Evolutionary conservation across 2,329 filamentous ascomycete species (phyloP).

Genomic region (Ceratocystis ficicola): DNA sequence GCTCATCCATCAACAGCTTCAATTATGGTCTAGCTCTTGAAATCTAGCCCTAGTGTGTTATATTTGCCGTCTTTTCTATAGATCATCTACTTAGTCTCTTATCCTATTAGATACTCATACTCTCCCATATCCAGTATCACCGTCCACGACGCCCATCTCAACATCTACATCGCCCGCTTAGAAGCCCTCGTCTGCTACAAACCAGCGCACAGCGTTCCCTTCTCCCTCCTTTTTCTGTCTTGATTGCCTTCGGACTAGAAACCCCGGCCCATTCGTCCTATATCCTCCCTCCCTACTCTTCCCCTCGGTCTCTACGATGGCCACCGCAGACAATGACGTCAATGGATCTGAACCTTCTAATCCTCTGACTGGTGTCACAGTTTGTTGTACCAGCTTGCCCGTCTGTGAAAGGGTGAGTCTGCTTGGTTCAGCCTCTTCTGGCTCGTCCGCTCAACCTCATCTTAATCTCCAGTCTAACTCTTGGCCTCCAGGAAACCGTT

Average conservation of each 20-base stretch:
- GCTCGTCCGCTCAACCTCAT: constrained; percentile 5
- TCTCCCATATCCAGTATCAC: neutral
- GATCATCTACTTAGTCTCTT: neutral
- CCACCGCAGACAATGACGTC: constrained; percentile 11
- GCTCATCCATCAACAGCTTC: neutral
- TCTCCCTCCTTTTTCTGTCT: neutral
- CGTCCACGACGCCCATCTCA: neutral
- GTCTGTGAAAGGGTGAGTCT: constrained; percentile 57
- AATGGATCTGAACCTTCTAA: constrained; percentile 29
- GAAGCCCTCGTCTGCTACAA: neutral
- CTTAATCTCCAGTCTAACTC: constrained; percentile 21
- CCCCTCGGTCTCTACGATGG: neutral
- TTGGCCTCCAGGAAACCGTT: constrained; percentile 38
- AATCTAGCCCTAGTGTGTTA: neutral
- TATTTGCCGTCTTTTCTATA: neutral
- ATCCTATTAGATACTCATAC: too few species aligned
- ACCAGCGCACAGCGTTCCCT: neutral
- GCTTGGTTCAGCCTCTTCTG: neutral
- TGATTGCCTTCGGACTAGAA: neutral
- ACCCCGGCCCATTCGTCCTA: neutral
- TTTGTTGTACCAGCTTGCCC: constrained; percentile 79
- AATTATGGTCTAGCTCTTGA: neutral
- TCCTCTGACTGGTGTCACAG: constrained; percentile 58
- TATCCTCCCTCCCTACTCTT: neutral
- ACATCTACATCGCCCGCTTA: neutral